Evolutionary conservation across 1,139 yeast genomes (phyloP).

Genomic region (Lipomyces yarrowii): DNA sequence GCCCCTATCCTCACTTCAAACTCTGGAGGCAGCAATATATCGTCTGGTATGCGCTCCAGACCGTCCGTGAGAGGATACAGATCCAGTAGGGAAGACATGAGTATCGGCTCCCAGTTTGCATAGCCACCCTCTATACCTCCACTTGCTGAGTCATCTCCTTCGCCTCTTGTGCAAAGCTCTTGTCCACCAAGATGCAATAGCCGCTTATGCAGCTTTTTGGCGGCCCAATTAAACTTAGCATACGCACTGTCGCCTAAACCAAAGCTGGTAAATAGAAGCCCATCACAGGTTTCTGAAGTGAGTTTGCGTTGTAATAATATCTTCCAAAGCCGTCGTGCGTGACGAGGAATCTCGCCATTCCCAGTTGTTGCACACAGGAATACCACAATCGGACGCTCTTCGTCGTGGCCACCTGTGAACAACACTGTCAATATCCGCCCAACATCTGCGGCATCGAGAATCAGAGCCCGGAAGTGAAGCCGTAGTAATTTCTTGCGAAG

Average conservation of each 20-base stretch:
- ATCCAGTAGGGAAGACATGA: slow-evolving; percentile 51
- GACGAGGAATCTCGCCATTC: slow-evolving; percentile 90
- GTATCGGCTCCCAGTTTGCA: slow-evolving; percentile 66
- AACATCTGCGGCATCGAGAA: slow-evolving; percentile 62
- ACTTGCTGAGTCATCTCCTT: slow-evolving; percentile 83
- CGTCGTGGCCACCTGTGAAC: not conserved
- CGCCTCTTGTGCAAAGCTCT: slow-evolving; percentile 74
- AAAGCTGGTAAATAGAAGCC: slow-evolving; percentile 67
- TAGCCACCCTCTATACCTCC: slow-evolving; percentile 81
- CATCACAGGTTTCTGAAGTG: slow-evolving; percentile 59
- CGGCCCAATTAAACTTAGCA: slow-evolving; percentile 72
- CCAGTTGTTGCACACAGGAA: slow-evolving; percentile 90
- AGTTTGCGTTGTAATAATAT: slow-evolving; percentile 68
- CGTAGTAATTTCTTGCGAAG: slow-evolving; percentile 61
- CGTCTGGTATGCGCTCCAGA: slow-evolving; percentile 45
- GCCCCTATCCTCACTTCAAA: slow-evolving; percentile 34
- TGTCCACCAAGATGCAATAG: slow-evolving; percentile 77
- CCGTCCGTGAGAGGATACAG: slow-evolving; percentile 37
- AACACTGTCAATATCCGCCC: slow-evolving; percentile 43
- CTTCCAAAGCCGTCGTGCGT: slow-evolving; percentile 67
- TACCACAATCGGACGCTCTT: slow-evolving; percentile 53
- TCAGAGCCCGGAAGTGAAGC: slow-evolving; percentile 54
- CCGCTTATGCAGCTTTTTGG: slow-evolving; percentile 77
- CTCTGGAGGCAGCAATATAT: slow-evolving; percentile 51
- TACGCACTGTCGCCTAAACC: slow-evolving; percentile 97